These are phyloP conservation scores for Mycena sanguinolenta DNA, from an alignment of 768 basidiomycete genomes.

Conservation along the genomic window DNA sequence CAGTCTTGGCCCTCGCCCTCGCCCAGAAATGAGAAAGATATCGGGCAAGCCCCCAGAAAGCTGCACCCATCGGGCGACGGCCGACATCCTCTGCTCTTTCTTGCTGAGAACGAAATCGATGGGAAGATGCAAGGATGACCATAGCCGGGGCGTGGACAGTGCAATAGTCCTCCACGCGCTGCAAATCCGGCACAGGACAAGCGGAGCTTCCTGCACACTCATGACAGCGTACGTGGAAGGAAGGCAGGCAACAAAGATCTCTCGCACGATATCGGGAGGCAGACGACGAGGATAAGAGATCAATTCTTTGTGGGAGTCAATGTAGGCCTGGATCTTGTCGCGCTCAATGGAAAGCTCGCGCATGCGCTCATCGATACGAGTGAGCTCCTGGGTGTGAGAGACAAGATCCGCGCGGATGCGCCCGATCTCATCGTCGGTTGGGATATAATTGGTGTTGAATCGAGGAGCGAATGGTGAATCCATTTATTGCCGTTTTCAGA, in stretches of 20 bases:
- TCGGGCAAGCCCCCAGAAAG: constrained; percentile 4
- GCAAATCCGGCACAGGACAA: constrained; percentile 23
- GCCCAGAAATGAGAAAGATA: constrained; percentile 11
- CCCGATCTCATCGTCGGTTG: constrained; percentile 16
- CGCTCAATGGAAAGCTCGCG: constrained; percentile 3
- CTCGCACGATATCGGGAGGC: constrained; percentile 10
- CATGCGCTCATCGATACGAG: constrained; percentile 1
- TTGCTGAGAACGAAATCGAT: constrained; percentile 5
- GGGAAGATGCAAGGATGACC: too few relatives aligned
- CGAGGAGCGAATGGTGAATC: not conserved
- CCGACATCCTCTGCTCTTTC: not conserved
- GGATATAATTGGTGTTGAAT: constrained; percentile 10
- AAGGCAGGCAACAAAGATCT: constrained; percentile 19
- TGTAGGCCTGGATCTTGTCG: not conserved
- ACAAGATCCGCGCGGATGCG: not conserved
- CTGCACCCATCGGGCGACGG: constrained; percentile 8
- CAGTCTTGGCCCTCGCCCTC: not conserved
- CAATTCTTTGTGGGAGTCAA: constrained; percentile 1
- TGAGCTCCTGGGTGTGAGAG: constrained; percentile 7
- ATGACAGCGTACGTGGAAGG: not conserved
- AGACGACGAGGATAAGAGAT: constrained; percentile 16
- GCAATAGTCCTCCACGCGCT: constrained; percentile 23
- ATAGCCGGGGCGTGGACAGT: too few relatives aligned
- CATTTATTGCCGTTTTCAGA: too few relatives aligned
- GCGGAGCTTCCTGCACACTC: constrained; percentile 7